These are phyloP conservation scores for Corynascus novoguineensis DNA, from an alignment of 495 filamentous ascomycete genomes.

Conservation along the genomic window DNA sequence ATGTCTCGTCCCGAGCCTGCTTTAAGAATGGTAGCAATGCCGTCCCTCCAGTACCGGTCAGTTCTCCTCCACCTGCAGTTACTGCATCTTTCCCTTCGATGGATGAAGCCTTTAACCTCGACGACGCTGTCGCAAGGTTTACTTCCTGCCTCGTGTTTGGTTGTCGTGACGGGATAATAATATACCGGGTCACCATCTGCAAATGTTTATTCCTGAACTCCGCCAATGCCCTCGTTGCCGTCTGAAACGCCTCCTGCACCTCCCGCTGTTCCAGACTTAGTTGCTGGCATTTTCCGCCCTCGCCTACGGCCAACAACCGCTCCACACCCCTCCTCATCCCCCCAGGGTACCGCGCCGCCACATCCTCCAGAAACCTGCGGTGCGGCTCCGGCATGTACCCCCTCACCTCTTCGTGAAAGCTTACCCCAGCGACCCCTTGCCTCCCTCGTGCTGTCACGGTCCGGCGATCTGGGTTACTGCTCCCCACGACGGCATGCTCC, in stretches of 20 bases:
- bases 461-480: constrained; percentile 61
- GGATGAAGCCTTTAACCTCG: constrained; percentile 22
- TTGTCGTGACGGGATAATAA: constrained; percentile 61
- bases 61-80: constrained; percentile 39
- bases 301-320: constrained; percentile 29
- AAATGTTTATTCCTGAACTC: constrained; percentile 83
- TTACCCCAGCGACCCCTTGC: constrained; percentile 71
- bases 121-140: constrained; percentile 60
- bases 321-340: constrained; percentile 17
- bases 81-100: not conserved
- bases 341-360: constrained; percentile 48
- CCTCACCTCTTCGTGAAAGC: constrained; percentile 88
- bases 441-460: constrained; percentile 22
- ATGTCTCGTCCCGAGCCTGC: constrained; percentile 83
- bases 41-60: constrained; percentile 85
- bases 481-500: constrained; percentile 74
- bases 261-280: constrained; percentile 44
- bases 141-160: constrained; percentile 17
- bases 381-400: constrained; percentile 89
- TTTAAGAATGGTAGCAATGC: constrained; percentile 86
- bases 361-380: constrained; percentile 69
- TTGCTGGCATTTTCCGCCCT: constrained; percentile 58
- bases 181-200: constrained; percentile 88
- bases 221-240: constrained; percentile 75
- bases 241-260: constrained; percentile 66